Evolutionary conservation across 129 eudicot species (phyloP).

Genomic region (Centella asiatica): DNA sequence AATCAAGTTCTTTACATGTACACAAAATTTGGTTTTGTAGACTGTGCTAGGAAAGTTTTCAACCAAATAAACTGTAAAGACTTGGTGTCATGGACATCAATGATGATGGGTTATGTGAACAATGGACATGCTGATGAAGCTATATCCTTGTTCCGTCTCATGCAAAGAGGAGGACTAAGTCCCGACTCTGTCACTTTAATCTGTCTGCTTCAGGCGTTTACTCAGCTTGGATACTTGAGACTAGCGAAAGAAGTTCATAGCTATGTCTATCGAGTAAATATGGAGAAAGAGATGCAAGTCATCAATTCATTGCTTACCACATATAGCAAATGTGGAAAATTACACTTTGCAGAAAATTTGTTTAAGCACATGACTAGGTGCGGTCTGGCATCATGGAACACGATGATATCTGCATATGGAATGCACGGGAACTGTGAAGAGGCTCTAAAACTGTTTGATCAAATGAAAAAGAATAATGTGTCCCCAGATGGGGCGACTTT

Average conservation of each 20-base stretch:
- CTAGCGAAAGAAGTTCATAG: constrained; percentile 41
- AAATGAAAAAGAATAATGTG: constrained; percentile 27
- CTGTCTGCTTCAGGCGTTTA: constrained; percentile 45
- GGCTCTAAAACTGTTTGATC: constrained; percentile 30
- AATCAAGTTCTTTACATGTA: constrained; percentile 47
- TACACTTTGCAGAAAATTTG: constrained; percentile 25
- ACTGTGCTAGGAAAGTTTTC: constrained; percentile 33
- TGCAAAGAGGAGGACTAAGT: constrained; percentile 25
- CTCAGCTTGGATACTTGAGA: constrained; percentile 28
- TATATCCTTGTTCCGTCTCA: constrained; percentile 31
- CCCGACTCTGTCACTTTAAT: constrained; percentile 47
- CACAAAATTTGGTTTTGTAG: constrained; percentile 37
- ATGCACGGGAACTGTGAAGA: constrained; percentile 42
- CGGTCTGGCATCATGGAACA: constrained; percentile 53
- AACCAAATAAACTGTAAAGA: constrained; percentile 31
- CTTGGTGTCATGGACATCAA: constrained; percentile 53
- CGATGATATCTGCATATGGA: constrained; percentile 61
- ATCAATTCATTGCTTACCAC: constrained; percentile 43
- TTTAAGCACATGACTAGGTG: constrained; percentile 27
- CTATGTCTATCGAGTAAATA: constrained; percentile 26
- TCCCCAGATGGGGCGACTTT: constrained; percentile 46
- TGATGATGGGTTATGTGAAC: constrained; percentile 51
- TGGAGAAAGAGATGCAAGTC: constrained; percentile 34
- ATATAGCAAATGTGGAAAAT: constrained; percentile 49
- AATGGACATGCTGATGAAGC: constrained; percentile 35